Evolutionary conservation across 2,329 filamentous ascomycete genomes (phyloP), one percentile per base, ranked within the genome.

Genomic region (Domatiomyces catenatus): DNA sequence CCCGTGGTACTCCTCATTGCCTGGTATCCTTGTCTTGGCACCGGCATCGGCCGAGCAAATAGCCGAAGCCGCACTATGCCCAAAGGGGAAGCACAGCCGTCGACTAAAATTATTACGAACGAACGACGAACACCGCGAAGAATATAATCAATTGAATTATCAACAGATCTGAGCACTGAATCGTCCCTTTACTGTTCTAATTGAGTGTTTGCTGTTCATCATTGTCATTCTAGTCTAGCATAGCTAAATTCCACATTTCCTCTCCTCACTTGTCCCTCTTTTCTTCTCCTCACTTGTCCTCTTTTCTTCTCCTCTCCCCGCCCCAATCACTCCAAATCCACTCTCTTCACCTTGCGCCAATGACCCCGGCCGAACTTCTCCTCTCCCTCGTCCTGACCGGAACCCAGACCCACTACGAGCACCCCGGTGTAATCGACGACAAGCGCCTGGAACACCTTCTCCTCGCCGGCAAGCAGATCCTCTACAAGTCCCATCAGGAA

Each of bases 341-440:
- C 59, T 59, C 73, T 47, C 72, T 74, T 18, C 73, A 24, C 58
- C 73, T 19, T 26, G n/a, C 18, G 6, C 18, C 22, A 19, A 26
- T 26, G 22, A 47, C 45, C 20, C 45, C 45, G 10, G 54, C 56
- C 28, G 36, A 50, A 10, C 61, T 72, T 24, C 66, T 72, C 58
- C 59, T 74, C 47, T 72, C 72, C 59, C 63, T 74, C 18, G 66
- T 73, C 28, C 58, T 73, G 43, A 65, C 65, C 28, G 69, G 70
- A 45, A 72, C 71, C 22, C 61, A 72, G 58, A 75, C 76, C 52
- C 78, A 81, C 61, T 81, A 80, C 67, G 74, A 76, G 60, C 74
- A 71, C 49, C 71, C 74, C 5, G 75, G 72, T 22, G 78, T 81
- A 63, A 74, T 81, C 59, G 74, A 76, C 54, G 75, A 78, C 52